These are phyloP conservation scores for Sporobolus alterniflorus DNA, from an alignment of 202 grass and related monocot genomes.

Conservation along the genomic window DNA sequence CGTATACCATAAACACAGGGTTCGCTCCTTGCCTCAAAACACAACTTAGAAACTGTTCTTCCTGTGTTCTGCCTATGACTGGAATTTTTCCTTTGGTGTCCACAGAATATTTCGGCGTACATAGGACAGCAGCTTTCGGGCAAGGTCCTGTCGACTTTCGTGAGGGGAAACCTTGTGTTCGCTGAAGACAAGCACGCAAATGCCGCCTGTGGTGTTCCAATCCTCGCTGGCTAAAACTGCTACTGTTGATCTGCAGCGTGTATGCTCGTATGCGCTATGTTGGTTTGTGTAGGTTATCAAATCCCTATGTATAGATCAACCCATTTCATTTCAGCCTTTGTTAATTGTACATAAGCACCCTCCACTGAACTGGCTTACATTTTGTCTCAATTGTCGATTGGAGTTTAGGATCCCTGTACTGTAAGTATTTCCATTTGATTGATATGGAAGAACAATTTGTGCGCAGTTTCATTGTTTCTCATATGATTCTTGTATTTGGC, in stretches of 20 bases:
- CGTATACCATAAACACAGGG: constrained; percentile 83
- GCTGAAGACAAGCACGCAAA: constrained; percentile 66
- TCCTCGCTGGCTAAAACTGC: constrained; percentile 61
- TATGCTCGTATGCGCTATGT: constrained; percentile 30
- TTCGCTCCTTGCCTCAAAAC: constrained; percentile 30
- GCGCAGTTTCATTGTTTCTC: too few relatives aligned
- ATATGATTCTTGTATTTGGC: background rate
- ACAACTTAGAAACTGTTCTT: background rate
- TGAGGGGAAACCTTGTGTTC: constrained; percentile 88
- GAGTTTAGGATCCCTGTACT: background rate
- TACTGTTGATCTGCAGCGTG: constrained; percentile 20
- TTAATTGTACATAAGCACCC: background rate
- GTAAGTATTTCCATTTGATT: background rate
- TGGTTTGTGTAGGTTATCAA: background rate
- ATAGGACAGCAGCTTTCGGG: constrained; percentile 67
- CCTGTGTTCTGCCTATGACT: background rate
- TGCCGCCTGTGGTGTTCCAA: constrained; percentile 67
- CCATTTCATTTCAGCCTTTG: background rate
- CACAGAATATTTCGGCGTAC: constrained; percentile 79
- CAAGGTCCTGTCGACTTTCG: constrained; percentile 78
- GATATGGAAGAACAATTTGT: background rate
- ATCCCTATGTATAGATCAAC: constrained; percentile 22
- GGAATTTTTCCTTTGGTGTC: background rate
- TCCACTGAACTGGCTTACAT: background rate
- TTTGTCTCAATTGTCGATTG: background rate